Evolutionary conservation across 331 rosid genomes (phyloP), one percentile per base, ranked within the genome.

Genomic region (Quercus tomentella): DNA sequence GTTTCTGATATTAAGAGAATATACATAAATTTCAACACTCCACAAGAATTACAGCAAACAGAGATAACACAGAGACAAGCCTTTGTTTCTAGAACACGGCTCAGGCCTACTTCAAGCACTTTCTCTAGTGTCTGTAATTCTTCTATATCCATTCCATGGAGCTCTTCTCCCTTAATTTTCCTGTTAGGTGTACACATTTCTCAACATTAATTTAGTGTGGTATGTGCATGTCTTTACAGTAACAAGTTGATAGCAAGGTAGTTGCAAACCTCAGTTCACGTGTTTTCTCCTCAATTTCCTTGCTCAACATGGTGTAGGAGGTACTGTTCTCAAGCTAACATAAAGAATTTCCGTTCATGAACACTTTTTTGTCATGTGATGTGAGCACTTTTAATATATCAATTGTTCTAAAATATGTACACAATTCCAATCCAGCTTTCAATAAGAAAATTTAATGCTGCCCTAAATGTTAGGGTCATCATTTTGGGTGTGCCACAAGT

Each of bases 191-290:
- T 41, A 80, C n/a, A n/a, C 11, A 30, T 45, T 10, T 78, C 41
- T 82, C 1, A 30, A 30, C 71, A 18, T 66, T 18, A 66, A 66
- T 33, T 31, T 31, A 7, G 49, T 31, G 49, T 16, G 23, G 49
- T 30, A 66, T 66, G 71, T 31, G 71, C 71, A 30, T 31, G 14
- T 17, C 12, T 7, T 17, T 7, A 31, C 23, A 6, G 12, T 66
- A 30, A 66, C 49, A 18, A 66, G 23, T 18, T 66, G 71, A 15
- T 21, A 28, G 43, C 25, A 35, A 22, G 43, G 10, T 80, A 4
- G 12, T 17, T 31, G 17, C 45, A 37, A 1, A 28, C 97, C 91
- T 90, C 52, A 90, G 75, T 79, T 92, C 93, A 70, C 20, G 84
- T 51, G 84, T 85, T 76, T 68, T 87, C 43, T 88, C 80, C 69